A percentile compares a stretch with the other conserved stretches of the same genome.
These are phyloP conservation scores for Prinsepia uniflora DNA, from an alignment of 306 rosid genomes.

Conservation along the genomic window DNA sequence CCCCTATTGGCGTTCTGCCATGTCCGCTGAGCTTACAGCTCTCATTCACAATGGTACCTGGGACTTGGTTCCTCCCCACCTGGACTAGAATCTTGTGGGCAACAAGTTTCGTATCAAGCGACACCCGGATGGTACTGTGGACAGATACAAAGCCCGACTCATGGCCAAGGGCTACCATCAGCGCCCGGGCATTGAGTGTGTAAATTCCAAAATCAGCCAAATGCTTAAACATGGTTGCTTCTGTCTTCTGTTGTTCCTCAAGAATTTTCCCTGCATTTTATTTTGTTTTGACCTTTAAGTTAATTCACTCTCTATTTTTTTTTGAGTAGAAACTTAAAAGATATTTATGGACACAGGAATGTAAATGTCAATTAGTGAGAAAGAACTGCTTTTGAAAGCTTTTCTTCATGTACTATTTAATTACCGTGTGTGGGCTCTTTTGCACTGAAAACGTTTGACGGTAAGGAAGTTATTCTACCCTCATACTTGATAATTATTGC, in stretches of 20 bases:
- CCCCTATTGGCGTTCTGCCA: too few relatives aligned
- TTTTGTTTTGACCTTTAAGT: too few relatives aligned
- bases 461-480: slow-evolving; percentile 4
- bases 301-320: neutral
- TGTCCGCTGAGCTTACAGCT: too few relatives aligned
- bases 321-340: neutral
- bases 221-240: neutral
- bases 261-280: neutral
- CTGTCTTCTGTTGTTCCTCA: neutral
- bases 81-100: too few relatives aligned
- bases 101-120: too few relatives aligned
- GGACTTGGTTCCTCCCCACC: too few relatives aligned
- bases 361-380: neutral
- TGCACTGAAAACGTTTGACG: slow-evolving; percentile 16
- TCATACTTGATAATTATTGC: slow-evolving; percentile 32
- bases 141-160: too few relatives aligned
- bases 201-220: neutral
- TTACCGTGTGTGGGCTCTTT: neutral
- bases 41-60: too few relatives aligned
- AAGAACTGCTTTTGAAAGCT: neutral
- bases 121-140: too few relatives aligned
- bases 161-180: too few relatives aligned
- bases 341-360: neutral
- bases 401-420: neutral
- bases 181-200: neutral